A percentile compares a stretch with the other conserved stretches of the same genome.
phyloP scores from a whole-genome alignment of 2,329 filamentous ascomycete species.

The Trichocomaceae sp. region DNA sequence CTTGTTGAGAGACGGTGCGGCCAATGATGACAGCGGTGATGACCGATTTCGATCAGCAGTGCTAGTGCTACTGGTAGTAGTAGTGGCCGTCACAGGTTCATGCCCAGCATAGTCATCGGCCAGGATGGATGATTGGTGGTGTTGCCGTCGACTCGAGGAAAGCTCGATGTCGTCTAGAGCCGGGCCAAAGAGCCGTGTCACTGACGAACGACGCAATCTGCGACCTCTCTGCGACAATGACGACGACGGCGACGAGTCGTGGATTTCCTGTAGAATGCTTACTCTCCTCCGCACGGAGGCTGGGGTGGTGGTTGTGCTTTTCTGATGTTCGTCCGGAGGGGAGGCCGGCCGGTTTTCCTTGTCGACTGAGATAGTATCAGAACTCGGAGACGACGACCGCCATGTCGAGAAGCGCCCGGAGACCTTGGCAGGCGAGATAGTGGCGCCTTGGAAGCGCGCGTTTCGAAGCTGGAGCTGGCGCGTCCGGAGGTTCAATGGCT shows the following conservation, averaged over 20 bases:
- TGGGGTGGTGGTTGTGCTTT: neutral
- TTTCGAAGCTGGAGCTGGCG: conserved; percentile 24
- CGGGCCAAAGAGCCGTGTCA: conserved; percentile 13
- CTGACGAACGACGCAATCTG: conserved; percentile 15
- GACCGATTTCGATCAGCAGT: conserved; percentile 3
- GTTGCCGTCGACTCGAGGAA: neutral
- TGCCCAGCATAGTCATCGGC: conserved; percentile 4
- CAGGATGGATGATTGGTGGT: conserved; percentile 3
- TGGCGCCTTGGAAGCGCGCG: conserved; percentile 23
- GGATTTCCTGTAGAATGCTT: conserved; percentile 27
- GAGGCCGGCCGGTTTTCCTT: conserved; percentile 16
- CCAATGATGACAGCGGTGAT: conserved; percentile 17
- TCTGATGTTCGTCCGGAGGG: neutral
- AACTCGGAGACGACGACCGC: conserved; percentile 15
- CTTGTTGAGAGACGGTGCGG: neutral
- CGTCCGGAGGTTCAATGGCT: conserved; percentile 22
- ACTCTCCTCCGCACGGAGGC: conserved; percentile 16
- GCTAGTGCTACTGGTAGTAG: neutral
- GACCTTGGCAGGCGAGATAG: conserved; percentile 18
- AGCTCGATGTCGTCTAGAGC: conserved; percentile 3
- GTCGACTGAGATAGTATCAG: conserved; percentile 17
- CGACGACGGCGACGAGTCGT: conserved; percentile 25
- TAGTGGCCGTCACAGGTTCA: neutral
- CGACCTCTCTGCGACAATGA: conserved; percentile 17
- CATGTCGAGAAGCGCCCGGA: conserved; percentile 19